A percentile compares a stretch with the other conserved stretches of the same genome.
Conservation (phyloP, 768 basidiomycete species). For the Mycena galopus region DNA sequence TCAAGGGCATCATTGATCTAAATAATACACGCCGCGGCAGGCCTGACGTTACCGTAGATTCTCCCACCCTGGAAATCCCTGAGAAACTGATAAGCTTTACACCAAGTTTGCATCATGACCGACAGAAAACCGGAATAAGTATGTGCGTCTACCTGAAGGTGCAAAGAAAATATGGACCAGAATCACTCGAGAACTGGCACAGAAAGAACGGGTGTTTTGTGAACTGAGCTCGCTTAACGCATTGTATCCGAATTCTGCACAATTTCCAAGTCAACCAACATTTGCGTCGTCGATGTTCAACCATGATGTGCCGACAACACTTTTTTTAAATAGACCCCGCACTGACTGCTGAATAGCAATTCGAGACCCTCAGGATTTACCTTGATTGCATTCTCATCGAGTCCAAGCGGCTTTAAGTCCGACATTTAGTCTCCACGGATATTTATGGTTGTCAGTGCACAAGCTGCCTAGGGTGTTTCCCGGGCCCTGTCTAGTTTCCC, state of each 20-base stretch:
- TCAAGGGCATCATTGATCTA: neutral
- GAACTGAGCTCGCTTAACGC: neutral
- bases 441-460: too few species aligned
- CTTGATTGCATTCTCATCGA: too few species aligned
- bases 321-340: too few species aligned
- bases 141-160: conserved; percentile 74
- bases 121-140: conserved; percentile 69
- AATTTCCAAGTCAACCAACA: neutral
- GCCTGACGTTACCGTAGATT: conserved; percentile 74
- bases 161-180: conserved; percentile 50
- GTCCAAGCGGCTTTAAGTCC: too few species aligned
- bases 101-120: conserved; percentile 59
- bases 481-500: too few species aligned
- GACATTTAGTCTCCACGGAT: too few species aligned
- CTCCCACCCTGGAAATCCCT: conserved; percentile 66
- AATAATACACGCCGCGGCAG: conserved; percentile 53
- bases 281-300: too few species aligned
- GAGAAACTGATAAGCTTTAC: conserved; percentile 57
- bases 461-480: too few species aligned
- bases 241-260: neutral
- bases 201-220: conserved; percentile 48
- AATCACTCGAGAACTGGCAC: conserved; percentile 73
- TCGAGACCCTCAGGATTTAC: too few species aligned
- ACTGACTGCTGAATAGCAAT: too few species aligned
- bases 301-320: too few species aligned